Percentiles rank a stretch among this genome's conserved stretches.
phyloP scores from a whole-genome alignment of 2,329 filamentous ascomycete genomes.

The Dothideomycetidae sp. region DNA sequence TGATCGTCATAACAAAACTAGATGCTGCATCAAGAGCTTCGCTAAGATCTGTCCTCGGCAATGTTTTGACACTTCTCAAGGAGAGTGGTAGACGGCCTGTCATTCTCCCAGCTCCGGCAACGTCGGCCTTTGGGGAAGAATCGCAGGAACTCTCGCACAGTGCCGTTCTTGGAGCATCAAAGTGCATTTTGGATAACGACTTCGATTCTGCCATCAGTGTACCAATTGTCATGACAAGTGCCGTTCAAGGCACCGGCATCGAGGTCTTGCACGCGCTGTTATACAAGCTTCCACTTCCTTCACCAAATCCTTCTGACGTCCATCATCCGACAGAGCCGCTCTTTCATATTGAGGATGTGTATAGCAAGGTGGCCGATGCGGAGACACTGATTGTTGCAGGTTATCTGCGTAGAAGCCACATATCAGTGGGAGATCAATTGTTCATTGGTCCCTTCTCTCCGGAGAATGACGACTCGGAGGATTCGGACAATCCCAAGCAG shows the following conservation, averaged over 20 bases:
- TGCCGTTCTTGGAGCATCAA: conserved; percentile 46
- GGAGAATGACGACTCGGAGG: conserved; percentile 22
- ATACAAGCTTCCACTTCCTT: conserved; percentile 53
- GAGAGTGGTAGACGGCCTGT: conserved; percentile 56
- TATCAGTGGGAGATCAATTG: conserved; percentile 66
- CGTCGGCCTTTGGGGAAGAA: conserved; percentile 27
- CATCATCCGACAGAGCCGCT: conserved; percentile 28
- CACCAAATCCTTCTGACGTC: neutral
- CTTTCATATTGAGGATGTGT: conserved; percentile 87
- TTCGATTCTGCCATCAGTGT: conserved; percentile 41
- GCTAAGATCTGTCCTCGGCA: conserved; percentile 55
- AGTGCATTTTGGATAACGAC: conserved; percentile 39
- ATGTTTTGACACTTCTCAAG: conserved; percentile 66
- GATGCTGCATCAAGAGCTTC: conserved; percentile 66
- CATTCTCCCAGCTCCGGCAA: conserved; percentile 40
- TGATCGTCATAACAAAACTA: conserved; percentile 78
- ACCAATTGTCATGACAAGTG: conserved; percentile 77
- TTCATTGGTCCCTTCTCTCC: conserved; percentile 56
- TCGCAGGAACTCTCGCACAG: conserved; percentile 41
- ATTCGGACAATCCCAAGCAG: conserved; percentile 21
- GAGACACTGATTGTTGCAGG: conserved; percentile 57
- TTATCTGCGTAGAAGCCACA: conserved; percentile 60
- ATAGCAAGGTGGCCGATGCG: conserved; percentile 41
- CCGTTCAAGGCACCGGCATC: conserved; percentile 72
- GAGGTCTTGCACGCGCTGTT: conserved; percentile 70